Evolutionary conservation across 164 flowering plant genomes (phyloP).

Genomic region (Aristolochia californica): DNA sequence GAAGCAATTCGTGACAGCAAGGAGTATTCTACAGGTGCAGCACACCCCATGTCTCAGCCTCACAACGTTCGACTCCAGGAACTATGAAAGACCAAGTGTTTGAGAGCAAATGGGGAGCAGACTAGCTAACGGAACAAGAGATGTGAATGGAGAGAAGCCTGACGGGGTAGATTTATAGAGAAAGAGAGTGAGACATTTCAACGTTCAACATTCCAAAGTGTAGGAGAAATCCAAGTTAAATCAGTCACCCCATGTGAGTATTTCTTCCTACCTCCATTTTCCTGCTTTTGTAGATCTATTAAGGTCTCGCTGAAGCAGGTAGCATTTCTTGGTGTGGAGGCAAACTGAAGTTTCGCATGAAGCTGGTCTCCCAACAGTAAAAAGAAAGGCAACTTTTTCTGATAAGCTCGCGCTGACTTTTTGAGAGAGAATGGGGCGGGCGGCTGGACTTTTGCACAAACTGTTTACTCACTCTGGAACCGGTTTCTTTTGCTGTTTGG

Average conservation of each 20-base stretch:
- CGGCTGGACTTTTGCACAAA: not conserved
- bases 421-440: not conserved
- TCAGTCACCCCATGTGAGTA: not conserved
- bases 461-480: no score
- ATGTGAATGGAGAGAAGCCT: no score
- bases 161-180: no score
- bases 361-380: not conserved
- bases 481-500: no score
- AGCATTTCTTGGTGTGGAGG: not conserved
- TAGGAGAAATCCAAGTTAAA: no score
- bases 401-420: not conserved
- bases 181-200: no score
- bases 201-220: no score
- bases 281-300: not conserved
- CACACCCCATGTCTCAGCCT: no score
- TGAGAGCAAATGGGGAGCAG: not conserved
- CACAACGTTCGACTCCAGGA: not conserved
- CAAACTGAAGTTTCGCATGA: not conserved
- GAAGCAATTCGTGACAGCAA: constrained; percentile 21
- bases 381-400: not conserved
- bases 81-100: not conserved
- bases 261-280: not conserved
- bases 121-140: no score
- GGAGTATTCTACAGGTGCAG: not conserved
- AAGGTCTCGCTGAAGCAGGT: not conserved